Conservation (phyloP, 345 rosid species). For the Moricandia moricandioides region DNA sequence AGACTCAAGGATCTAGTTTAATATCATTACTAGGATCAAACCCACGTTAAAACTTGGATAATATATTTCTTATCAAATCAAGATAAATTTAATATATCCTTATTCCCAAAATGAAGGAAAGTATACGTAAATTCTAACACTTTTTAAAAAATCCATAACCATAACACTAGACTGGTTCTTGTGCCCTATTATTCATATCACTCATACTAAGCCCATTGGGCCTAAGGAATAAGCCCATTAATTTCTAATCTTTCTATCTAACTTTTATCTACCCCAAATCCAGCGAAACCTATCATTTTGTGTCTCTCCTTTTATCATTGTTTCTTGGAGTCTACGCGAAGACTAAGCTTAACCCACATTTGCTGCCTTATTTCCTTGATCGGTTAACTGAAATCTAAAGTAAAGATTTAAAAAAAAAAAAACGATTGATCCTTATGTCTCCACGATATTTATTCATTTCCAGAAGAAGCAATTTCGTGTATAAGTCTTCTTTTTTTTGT, state of each 20-base stretch:
- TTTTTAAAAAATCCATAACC: no score
- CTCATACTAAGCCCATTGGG: slow-evolving; percentile 4
- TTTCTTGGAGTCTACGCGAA: slow-evolving; percentile 36
- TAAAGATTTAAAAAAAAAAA: not conserved
- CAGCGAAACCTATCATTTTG: not conserved
- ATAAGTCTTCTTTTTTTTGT: not conserved
- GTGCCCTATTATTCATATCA: not conserved
- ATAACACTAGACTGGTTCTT: no score
- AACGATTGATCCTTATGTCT: not conserved
- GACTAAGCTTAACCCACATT: slow-evolving; percentile 9
- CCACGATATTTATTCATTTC: slow-evolving; percentile 4
- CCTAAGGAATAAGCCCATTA: not conserved
- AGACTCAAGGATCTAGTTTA: no score
- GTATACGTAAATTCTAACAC: no score
- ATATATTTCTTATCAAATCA: no score
- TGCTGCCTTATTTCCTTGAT: slow-evolving; percentile 13
- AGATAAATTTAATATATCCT: no score
- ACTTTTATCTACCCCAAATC: not conserved
- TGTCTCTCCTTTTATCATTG: slow-evolving; percentile 19
- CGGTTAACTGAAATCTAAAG: not conserved
- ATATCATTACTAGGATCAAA: no score
- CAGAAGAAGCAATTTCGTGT: slow-evolving; percentile 6
- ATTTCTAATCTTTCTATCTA: not conserved
- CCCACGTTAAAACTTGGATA: no score
- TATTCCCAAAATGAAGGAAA: no score